These are phyloP conservation scores for Vigna unguiculata DNA, from an alignment of 306 rosid species.

Conservation along the genomic window DNA sequence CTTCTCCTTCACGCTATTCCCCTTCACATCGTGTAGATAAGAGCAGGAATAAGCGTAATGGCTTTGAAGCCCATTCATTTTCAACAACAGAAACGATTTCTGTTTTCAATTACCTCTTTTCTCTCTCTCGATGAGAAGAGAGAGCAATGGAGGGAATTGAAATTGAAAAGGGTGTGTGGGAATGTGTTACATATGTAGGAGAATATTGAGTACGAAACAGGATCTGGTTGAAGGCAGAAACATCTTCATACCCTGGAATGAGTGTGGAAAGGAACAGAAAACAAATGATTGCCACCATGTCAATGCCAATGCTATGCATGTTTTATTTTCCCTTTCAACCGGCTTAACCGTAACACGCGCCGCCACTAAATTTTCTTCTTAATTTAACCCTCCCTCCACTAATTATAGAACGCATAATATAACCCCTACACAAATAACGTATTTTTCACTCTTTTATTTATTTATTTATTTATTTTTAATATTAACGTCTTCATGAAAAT, in stretches of 20 bases:
- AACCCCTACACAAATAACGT: neutral
- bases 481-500: no score
- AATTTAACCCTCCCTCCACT: slow-evolving; percentile 1
- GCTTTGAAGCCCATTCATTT: slow-evolving; percentile 39
- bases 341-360: neutral
- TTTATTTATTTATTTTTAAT: no score
- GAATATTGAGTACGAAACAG: neutral
- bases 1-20: neutral
- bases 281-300: neutral
- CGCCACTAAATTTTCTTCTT: slow-evolving; percentile 12
- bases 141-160: slow-evolving; percentile 36
- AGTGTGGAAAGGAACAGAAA: slow-evolving; percentile 19
- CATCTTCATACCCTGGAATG: neutral
- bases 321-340: slow-evolving; percentile 1
- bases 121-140: slow-evolving; percentile 14
- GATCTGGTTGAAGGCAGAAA: neutral
- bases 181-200: neutral
- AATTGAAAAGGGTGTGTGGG: neutral
- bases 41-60: neutral
- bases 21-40: neutral
- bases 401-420: slow-evolving; percentile 20
- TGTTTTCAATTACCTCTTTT: neutral
- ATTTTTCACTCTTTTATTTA: neutral
- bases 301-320: neutral
- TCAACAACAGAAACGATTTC: no score